Base-by-base conservation (phyloP, 164 flowering plant species). In the Aristolochia contorta region DNA sequence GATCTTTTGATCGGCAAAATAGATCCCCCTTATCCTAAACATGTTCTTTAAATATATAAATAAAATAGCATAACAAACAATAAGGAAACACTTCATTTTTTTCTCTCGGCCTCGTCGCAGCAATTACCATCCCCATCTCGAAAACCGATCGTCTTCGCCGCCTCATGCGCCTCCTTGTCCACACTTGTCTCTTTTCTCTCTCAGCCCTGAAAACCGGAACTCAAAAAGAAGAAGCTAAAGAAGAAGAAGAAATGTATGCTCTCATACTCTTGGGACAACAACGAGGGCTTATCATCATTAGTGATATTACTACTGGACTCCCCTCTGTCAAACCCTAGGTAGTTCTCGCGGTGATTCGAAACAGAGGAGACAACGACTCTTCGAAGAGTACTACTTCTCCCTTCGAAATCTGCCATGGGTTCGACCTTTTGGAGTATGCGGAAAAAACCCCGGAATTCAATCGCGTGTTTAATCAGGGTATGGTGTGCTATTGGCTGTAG, bases 141-240 rank as follows among this genome's bases (percentile, higher is more conserved):
- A 58, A 58, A 20, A 20, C 49, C 47, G 48, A 33, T 48, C 46
- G 15, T 25, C 20, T 58, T 13, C 61, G 50, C 48, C 61, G 61
- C 47, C 61, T 58, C 43, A 58, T 58, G 61, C 61, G 61, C 5
- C 18, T 58, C 2, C 43, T 58, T 1, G 61, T 58, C 49, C 48
- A 58, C 50, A 18, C 49, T 21, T n/a, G 50, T 25, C 10, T 58
- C 49, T 58, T 58, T 25, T 47, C 61, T 16, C 5, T 13, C 2
- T 15, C 21, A 9, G 18, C 23, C n/a, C n/a, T 12, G 48, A 43
- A 18, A 21, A 18, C 14, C 2, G n/a, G n/a, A n/a, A n/a, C n/a
- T n/a, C n/a, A n/a, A n/a, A n/a, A n/a, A n/a, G n/a, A n/a, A n/a
- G n/a, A n/a, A n/a, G n/a, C n/a, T n/a, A n/a, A n/a, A n/a, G n/a